Evolutionary conservation across 192 early-diverging fungal species (phyloP).

Genomic region (Mortierella hygrophila): DNA sequence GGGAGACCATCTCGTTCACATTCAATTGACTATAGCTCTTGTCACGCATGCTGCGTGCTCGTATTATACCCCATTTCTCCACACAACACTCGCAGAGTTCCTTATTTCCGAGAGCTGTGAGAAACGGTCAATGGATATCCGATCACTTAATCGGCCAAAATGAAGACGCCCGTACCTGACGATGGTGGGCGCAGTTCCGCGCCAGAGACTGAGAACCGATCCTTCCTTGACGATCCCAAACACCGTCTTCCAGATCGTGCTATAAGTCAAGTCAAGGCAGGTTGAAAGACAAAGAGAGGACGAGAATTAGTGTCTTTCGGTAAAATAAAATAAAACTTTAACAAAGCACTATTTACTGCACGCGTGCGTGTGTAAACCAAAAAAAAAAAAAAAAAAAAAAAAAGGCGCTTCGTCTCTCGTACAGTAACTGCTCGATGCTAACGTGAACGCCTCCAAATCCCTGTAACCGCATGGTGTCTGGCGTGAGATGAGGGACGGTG

Average conservation of each 20-base stretch:
- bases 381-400: constrained; percentile 8
- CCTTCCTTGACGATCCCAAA: constrained; percentile 70
- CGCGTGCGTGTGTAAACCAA: too few relatives aligned
- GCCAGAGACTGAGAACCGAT: constrained; percentile 80
- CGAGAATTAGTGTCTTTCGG: neutral
- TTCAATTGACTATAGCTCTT: neutral
- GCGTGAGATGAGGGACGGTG: constrained; percentile 67
- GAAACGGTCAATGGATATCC: neutral
- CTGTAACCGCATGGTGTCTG: constrained; percentile 61
- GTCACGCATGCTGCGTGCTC: neutral
- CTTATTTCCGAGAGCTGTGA: neutral
- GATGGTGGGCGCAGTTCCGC: constrained; percentile 81
- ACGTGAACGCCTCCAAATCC: constrained; percentile 54
- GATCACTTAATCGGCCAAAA: neutral
- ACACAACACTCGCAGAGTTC: neutral
- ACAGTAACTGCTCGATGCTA: constrained; percentile 53
- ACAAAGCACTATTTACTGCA: neutral
- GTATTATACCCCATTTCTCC: neutral
- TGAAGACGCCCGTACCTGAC: constrained; percentile 58
- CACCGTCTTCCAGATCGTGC: constrained; percentile 69
- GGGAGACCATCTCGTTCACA: neutral
- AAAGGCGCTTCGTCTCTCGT: neutral
- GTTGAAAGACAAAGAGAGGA: neutral
- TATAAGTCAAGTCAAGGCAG: constrained; percentile 15
- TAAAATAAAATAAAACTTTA: neutral